phyloP scores from a whole-genome alignment of 352 stramenopile species.

The Globisporangium acanthophoron region DNA sequence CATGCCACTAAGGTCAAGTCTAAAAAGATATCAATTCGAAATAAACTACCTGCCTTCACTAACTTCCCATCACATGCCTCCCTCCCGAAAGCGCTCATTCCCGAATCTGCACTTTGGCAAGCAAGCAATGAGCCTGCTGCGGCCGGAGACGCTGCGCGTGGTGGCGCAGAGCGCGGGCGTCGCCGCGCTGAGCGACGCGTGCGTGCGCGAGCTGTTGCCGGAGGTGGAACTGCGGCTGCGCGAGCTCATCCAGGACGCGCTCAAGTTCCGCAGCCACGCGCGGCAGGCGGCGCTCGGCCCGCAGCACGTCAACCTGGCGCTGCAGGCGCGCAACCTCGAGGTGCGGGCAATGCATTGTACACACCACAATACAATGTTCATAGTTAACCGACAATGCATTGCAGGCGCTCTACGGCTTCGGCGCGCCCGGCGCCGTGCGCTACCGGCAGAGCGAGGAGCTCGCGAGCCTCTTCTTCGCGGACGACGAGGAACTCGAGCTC shows the following conservation, averaged over 20 bases:
- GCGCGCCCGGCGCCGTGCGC: constrained; percentile 34
- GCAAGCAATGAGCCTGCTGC: constrained; percentile 64
- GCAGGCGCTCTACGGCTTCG: constrained; percentile 73
- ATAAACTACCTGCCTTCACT: too few species aligned
- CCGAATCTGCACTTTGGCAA: neutral
- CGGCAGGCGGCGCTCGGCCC: constrained; percentile 52
- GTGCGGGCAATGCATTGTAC: constrained; percentile 8
- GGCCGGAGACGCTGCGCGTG: constrained; percentile 61
- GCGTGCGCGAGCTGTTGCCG: constrained; percentile 57
- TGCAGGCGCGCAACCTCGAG: constrained; percentile 71
- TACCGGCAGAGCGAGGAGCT: constrained; percentile 63
- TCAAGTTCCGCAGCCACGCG: constrained; percentile 80
- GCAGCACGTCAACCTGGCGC: constrained; percentile 71
- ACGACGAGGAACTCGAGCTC: constrained; percentile 74
- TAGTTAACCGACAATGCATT: constrained; percentile 2
- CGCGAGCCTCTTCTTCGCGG: constrained; percentile 52
- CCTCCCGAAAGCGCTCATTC: neutral
- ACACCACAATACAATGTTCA: neutral
- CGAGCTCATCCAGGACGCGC: constrained; percentile 78
- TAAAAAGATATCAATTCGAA: too few species aligned
- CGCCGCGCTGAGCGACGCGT: constrained; percentile 61
- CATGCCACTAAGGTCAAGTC: too few species aligned
- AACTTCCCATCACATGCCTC: neutral
- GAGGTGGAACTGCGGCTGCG: constrained; percentile 80
- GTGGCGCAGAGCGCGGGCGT: constrained; percentile 72